Evolutionary conservation across 306 rosid species (phyloP).

Genomic region (Malus sieversii): DNA sequence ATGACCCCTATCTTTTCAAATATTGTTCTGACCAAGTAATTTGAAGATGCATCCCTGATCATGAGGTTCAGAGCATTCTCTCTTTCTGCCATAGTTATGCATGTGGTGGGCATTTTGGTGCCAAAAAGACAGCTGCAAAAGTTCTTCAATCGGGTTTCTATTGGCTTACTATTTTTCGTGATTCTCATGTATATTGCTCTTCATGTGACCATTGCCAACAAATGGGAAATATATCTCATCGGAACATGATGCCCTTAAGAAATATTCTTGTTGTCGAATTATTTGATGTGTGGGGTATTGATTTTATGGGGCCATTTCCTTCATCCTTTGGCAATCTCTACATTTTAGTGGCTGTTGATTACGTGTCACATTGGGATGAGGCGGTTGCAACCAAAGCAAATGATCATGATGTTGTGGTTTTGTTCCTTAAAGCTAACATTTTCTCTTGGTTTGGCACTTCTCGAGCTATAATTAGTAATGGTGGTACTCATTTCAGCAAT

Average conservation of each 20-base stretch:
- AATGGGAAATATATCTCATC: background rate
- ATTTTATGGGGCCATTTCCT: background rate
- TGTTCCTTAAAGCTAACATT: background rate
- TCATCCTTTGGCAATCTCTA: background rate
- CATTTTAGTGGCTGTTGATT: background rate
- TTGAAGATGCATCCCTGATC: background rate
- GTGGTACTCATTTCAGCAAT: background rate
- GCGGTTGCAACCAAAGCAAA: background rate
- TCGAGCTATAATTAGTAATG: background rate
- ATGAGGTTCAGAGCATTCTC: background rate
- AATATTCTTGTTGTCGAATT: background rate
- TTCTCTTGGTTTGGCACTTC: background rate
- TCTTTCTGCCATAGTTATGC: background rate
- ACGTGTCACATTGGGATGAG: background rate
- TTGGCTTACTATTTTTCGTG: background rate
- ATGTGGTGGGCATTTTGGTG: background rate
- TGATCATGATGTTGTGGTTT: too few relatives aligned
- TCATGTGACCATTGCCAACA: background rate
- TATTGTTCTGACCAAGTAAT: background rate
- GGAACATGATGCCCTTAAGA: background rate
- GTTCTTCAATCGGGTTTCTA: background rate
- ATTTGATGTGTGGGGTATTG: background rate
- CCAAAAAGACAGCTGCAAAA: background rate
- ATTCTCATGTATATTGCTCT: background rate
- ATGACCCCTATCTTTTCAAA: background rate